Conservation (phyloP, 1,284 basidiomycete species). For the Papiliotrema flavescens region DNA sequence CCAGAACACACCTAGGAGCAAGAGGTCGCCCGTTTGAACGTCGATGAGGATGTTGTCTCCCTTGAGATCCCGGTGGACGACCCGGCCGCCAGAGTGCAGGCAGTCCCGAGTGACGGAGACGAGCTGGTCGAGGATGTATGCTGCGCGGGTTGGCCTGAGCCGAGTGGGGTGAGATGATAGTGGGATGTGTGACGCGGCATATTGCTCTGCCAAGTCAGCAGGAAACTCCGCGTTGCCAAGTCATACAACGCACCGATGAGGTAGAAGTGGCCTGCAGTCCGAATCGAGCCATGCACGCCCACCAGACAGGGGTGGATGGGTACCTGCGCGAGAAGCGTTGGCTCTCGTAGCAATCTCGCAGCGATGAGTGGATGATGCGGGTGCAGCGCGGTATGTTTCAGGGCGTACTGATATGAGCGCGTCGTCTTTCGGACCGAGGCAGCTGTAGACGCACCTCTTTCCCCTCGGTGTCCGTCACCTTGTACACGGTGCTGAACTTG, state of each 20-base stretch:
- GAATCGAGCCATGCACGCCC: conserved; percentile 54
- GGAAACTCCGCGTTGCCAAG: neutral
- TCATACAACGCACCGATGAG: conserved; percentile 50
- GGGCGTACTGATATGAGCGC: conserved; percentile 46
- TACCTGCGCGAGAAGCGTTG: conserved; percentile 55
- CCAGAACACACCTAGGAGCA: conserved; percentile 47
- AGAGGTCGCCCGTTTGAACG: conserved; percentile 43
- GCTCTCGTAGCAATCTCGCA: conserved; percentile 55
- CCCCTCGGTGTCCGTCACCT: conserved; percentile 39
- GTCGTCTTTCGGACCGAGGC: neutral
- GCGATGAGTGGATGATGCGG: conserved; percentile 58
- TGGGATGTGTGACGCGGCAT: conserved; percentile 28
- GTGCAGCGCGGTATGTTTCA: conserved; percentile 58
- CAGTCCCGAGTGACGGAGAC: conserved; percentile 53
- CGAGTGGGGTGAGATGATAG: conserved; percentile 30
- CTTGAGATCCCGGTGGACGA: conserved; percentile 59
- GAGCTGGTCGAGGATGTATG: conserved; percentile 55
- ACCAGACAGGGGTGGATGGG: conserved; percentile 57
- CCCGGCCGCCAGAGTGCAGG: conserved; percentile 53
- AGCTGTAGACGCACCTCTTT: conserved; percentile 31
- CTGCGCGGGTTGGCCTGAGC: conserved; percentile 51
- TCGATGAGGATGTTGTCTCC: conserved; percentile 46
- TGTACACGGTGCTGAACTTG: conserved; percentile 53
- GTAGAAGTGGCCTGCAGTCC: conserved; percentile 57
- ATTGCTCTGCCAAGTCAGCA: conserved; percentile 34